Conservation (phyloP, 176 grass and related monocot genomes). For the Musa schizocarpa region DNA sequence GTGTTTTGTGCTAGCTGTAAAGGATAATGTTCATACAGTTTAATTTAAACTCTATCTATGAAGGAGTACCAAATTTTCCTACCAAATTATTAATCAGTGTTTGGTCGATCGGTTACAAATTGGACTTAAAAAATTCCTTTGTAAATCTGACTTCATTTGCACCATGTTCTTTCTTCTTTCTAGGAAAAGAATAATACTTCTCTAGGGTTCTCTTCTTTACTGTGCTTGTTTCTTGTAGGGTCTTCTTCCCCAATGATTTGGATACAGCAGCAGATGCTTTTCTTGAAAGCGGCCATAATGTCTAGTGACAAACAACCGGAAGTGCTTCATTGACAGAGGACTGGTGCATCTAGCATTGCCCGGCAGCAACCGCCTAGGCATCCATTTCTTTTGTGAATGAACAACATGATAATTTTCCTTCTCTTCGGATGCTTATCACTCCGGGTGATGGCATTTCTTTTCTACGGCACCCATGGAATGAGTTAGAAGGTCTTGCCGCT, state of each 20-base stretch:
- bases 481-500: too few species aligned
- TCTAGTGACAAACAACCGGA: neutral
- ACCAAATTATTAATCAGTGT: too few species aligned
- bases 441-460: too few species aligned
- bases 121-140: too few species aligned
- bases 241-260: conserved; percentile 90
- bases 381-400: too few species aligned
- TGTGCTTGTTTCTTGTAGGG: conserved; percentile 26
- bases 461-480: too few species aligned
- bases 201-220: neutral
- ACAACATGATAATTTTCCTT: too few species aligned
- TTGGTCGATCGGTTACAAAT: too few species aligned
- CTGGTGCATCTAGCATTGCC: neutral
- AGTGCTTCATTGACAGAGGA: neutral
- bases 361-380: too few species aligned
- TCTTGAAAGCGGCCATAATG: conserved; percentile 44
- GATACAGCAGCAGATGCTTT: conserved; percentile 59
- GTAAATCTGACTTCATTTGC: too few species aligned
- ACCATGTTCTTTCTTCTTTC: neutral
- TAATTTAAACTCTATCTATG: neutral
- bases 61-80: neutral
- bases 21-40: neutral
- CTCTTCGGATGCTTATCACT: too few species aligned
- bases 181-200: conserved; percentile 6
- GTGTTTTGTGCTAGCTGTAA: too few species aligned